Percentiles rank a stretch among this genome's conserved stretches.
Evolutionary conservation across 768 basidiomycete species (phyloP).

Genomic region (Tricholomella constricta): DNA sequence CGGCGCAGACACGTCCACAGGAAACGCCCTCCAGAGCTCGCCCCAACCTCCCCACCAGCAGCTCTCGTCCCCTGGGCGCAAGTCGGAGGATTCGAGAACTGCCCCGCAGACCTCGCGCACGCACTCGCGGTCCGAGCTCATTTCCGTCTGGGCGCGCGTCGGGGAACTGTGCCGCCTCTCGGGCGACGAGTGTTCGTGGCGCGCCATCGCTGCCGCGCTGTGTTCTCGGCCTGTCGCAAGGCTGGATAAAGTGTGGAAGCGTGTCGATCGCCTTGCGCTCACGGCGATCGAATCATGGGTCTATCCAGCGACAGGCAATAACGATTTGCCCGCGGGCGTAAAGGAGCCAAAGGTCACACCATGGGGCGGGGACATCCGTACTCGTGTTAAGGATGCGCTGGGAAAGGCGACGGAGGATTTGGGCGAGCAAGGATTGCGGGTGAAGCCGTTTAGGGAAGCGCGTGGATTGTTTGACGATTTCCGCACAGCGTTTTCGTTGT

Average conservation of each 20-base stretch:
- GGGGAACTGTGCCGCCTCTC: conserved; percentile 71
- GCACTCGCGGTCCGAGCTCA: conserved; percentile 71
- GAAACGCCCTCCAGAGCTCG: conserved; percentile 16
- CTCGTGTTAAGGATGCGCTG: conserved; percentile 47
- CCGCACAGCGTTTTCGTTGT: conserved; percentile 50
- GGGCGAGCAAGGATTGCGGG: conserved; percentile 44
- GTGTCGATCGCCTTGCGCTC: conserved; percentile 62
- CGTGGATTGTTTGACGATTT: conserved; percentile 54
- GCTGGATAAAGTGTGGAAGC: conserved; percentile 78
- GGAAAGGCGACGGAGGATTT: conserved; percentile 45
- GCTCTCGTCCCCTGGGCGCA: conserved; percentile 26
- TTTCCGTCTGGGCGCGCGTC: conserved; percentile 71
- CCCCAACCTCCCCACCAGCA: conserved; percentile 4
- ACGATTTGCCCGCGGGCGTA: conserved; percentile 30
- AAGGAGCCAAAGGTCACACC: conserved; percentile 56
- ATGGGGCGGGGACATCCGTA: conserved; percentile 68
- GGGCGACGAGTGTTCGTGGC: conserved; percentile 83
- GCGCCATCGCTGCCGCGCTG: conserved; percentile 68
- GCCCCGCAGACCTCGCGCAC: conserved; percentile 50
- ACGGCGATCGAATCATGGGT: conserved; percentile 71
- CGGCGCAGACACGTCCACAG: conserved; percentile 52
- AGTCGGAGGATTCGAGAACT: conserved; percentile 33
- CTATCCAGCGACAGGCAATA: conserved; percentile 34
- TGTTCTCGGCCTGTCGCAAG: conserved; percentile 76
- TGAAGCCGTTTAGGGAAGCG: conserved; percentile 42